These are phyloP conservation scores for Linderniella brevidens DNA, from an alignment of 257 asterid species.

Conservation along the genomic window DNA sequence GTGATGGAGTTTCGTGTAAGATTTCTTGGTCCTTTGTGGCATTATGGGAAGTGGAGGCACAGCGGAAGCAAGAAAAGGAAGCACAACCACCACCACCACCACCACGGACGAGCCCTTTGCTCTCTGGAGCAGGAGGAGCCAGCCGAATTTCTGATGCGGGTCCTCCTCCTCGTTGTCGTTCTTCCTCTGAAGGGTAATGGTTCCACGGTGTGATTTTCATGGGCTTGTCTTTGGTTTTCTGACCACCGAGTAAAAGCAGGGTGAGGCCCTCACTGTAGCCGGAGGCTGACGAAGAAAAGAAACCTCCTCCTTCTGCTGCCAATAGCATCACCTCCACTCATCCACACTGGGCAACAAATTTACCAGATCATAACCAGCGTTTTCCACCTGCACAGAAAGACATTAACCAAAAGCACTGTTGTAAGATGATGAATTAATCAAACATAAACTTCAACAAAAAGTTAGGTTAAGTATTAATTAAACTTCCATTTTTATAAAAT, in stretches of 20 bases:
- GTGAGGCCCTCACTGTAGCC: conserved; percentile 94
- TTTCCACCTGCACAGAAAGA: too few species aligned
- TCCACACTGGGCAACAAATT: conserved; percentile 15
- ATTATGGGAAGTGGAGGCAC: conserved; percentile 46
- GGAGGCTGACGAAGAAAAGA: conserved; percentile 97
- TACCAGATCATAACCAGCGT: too few species aligned
- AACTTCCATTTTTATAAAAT: too few species aligned
- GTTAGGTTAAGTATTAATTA: too few species aligned
- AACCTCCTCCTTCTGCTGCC: conserved; percentile 98
- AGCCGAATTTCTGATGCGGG: conserved; percentile 10
- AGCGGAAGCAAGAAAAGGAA: conserved; percentile 76
- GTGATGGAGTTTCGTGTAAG: too few species aligned
- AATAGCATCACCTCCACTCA: conserved; percentile 93
- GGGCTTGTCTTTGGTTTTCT: conserved; percentile 77
- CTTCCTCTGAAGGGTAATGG: conserved; percentile 97
- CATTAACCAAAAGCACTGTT: too few species aligned
- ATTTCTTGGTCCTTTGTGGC: conserved; percentile 41
- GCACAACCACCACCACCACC: conserved; percentile 55
- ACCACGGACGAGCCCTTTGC: conserved; percentile 48
- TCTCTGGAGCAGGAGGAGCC: conserved; percentile 93
- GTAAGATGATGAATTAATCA: too few species aligned
- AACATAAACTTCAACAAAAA: too few species aligned
- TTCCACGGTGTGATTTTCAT: conserved; percentile 98
- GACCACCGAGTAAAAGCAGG: conserved; percentile 90
- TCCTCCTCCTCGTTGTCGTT: conserved; percentile 5